Evolutionary conservation across 2,329 filamentous ascomycete species (phyloP).

Genomic region (Davidsoniella neocaledoniae): DNA sequence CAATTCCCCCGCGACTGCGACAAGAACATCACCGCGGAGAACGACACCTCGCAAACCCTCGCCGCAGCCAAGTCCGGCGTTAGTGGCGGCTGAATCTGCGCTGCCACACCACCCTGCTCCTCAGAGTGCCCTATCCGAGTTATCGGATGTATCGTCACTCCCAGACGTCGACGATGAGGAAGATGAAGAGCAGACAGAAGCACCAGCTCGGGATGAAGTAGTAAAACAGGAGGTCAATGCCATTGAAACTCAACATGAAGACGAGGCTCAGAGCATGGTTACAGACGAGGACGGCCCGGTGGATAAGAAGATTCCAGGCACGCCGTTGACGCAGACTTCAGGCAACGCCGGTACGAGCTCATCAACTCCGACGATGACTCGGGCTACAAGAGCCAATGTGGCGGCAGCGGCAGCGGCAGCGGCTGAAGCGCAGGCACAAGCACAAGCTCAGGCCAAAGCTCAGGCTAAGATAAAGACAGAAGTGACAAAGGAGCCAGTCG

Average conservation of each 20-base stretch:
- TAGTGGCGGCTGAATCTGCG: not conserved
- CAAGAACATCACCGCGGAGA: slow-evolving; percentile 1
- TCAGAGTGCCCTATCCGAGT: slow-evolving; percentile 7
- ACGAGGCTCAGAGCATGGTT: not conserved
- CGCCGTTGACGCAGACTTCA: not conserved
- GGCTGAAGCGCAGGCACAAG: not conserved
- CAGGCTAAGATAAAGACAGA: not conserved
- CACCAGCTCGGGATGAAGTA: not conserved
- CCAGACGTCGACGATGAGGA: slow-evolving; percentile 6
- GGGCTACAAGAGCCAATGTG: slow-evolving; percentile 10
- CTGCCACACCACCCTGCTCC: slow-evolving; percentile 11
- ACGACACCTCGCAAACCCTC: not conserved
- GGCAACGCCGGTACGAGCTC: not conserved
- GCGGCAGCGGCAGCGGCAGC: slow-evolving; percentile 3
- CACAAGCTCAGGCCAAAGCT: not conserved
- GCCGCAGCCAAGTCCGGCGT: not conserved
- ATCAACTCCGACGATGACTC: not conserved
- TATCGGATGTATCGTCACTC: slow-evolving; percentile 10
- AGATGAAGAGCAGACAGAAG: not conserved
- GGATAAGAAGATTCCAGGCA: not conserved
- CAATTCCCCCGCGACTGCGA: not conserved
- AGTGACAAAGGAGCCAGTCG: not conserved
- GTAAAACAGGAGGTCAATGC: slow-evolving; percentile 14
- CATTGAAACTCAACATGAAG: not conserved
- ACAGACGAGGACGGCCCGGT: not conserved